phyloP scores from a whole-genome alignment of 768 basidiomycete species.

The Podaxis carcinomalis region DNA sequence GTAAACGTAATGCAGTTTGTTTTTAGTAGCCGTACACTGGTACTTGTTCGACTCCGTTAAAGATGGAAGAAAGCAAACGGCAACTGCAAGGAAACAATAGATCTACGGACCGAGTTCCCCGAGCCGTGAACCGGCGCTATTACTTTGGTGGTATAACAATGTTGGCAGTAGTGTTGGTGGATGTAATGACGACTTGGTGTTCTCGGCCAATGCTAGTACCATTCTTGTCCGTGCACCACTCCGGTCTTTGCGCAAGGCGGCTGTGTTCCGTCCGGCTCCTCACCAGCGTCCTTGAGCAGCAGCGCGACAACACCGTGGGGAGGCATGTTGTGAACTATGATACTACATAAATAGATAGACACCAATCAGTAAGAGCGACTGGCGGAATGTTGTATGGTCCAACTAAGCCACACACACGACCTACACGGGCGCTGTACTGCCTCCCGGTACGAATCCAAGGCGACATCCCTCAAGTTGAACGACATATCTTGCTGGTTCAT shows the following conservation, averaged over 20 bases:
- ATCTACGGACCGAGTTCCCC: neutral
- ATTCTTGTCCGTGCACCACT: conserved; percentile 58
- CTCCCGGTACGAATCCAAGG: conserved; percentile 68
- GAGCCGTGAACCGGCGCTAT: neutral
- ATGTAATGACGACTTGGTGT: conserved; percentile 22
- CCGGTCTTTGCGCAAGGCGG: conserved; percentile 53
- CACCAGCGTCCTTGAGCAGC: conserved; percentile 59
- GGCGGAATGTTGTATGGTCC: neutral
- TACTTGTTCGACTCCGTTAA: neutral
- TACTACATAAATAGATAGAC: conserved; percentile 28
- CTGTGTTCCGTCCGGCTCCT: conserved; percentile 55
- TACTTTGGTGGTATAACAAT: neutral
- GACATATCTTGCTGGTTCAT: conserved; percentile 50
- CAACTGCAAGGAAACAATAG: neutral
- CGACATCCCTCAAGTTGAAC: conserved; percentile 61
- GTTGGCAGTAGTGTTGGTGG: neutral
- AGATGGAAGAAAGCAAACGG: neutral
- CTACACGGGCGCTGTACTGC: conserved; percentile 57
- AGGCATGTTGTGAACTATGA: conserved; percentile 50
- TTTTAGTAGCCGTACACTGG: neutral
- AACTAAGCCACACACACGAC: conserved; percentile 26
- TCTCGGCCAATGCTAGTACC: conserved; percentile 36
- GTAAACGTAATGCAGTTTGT: neutral
- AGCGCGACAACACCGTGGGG: conserved; percentile 68
- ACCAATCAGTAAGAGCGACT: no score